Conservation (phyloP, 2,329 filamentous ascomycete species). For the Ophiostoma perfectum region DNA sequence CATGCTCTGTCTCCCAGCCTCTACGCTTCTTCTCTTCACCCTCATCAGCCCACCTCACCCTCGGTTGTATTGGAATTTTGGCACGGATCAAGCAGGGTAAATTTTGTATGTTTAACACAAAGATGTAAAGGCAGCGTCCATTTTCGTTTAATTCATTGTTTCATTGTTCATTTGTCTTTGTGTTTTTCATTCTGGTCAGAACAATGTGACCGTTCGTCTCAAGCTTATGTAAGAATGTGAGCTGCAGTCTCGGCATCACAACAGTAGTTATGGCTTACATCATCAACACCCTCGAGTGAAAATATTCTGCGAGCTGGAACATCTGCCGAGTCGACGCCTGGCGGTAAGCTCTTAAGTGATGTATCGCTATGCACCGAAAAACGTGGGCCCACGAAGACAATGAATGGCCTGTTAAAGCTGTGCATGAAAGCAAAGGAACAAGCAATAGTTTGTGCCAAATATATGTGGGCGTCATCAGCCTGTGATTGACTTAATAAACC, state of each 20-base stretch:
- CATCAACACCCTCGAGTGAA: background rate
- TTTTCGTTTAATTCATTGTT: conserved; percentile 19
- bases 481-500: background rate
- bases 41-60: background rate
- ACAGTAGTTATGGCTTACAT: background rate
- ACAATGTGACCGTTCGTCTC: background rate
- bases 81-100: conserved; percentile 17
- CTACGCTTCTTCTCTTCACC: background rate
- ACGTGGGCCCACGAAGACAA: background rate
- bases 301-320: background rate
- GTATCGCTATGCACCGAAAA: background rate
- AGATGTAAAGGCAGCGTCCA: conserved; percentile 19
- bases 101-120: conserved; percentile 19
- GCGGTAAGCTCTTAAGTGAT: background rate
- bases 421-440: background rate
- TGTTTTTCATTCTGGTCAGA: background rate
- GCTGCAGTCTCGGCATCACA: background rate
- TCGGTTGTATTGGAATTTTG: conserved; percentile 2
- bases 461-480: background rate
- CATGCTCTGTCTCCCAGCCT: background rate
- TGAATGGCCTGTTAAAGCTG: background rate
- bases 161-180: conserved; percentile 3
- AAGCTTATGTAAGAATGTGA: background rate
- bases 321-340: background rate
- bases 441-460: no score